phyloP scores from a whole-genome alignment of 192 early-diverging fungal genomes.

The Gaertneriomyces sp. region DNA sequence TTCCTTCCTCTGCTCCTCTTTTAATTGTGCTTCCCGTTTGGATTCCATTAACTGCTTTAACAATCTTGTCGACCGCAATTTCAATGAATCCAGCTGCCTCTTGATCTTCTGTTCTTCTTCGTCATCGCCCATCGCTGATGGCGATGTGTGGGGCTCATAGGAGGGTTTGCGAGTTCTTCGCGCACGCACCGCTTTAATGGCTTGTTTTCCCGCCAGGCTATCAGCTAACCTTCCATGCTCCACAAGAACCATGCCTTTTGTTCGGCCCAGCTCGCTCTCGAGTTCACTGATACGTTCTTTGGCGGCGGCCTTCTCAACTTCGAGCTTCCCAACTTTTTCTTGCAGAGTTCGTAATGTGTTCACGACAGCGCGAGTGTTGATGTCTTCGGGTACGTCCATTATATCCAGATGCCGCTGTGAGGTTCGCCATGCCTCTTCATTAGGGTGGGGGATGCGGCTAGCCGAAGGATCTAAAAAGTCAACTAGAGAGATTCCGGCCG shows the following conservation, averaged over 20 bases:
- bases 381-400: background rate
- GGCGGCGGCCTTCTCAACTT: conserved; percentile 43
- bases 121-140: background rate
- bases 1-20: conserved; percentile 9
- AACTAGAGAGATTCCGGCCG: too few relatives aligned
- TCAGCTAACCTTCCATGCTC: conserved; percentile 15
- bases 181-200: background rate
- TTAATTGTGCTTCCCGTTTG: background rate
- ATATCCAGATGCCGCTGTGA: background rate
- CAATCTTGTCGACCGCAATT: conserved; percentile 11
- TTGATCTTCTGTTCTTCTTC: conserved; percentile 4
- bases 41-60: conserved; percentile 15
- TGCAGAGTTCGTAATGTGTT: conserved; percentile 49
- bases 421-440: too few relatives aligned
- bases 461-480: too few relatives aligned
- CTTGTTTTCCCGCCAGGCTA: conserved; percentile 11
- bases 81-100: background rate
- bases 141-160: background rate
- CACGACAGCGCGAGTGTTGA: conserved; percentile 28
- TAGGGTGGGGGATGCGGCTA: too few relatives aligned
- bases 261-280: conserved; percentile 31
- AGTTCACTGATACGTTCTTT: conserved; percentile 36
- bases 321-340: conserved; percentile 39
- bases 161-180: conserved; percentile 11
- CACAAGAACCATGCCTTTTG: background rate